phyloP scores from a whole-genome alignment of 31 red algal genomes.

The Bonnemaisonia californica region DNA sequence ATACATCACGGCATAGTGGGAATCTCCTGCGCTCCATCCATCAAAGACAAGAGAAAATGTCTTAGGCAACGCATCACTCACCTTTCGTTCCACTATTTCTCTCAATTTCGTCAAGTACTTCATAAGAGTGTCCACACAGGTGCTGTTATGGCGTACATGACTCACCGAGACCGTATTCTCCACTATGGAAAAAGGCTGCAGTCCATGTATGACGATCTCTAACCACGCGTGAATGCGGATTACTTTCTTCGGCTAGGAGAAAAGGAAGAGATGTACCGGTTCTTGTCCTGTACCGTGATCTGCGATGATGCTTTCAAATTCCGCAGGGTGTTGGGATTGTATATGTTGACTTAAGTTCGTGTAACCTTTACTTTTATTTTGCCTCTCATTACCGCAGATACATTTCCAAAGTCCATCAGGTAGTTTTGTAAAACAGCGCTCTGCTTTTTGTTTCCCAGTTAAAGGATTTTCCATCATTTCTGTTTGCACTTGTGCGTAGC shows the following conservation, averaged over 20 bases:
- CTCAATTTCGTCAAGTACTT: conserved; percentile 5
- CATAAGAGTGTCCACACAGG: neutral
- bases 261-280: too few relatives aligned
- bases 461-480: too few relatives aligned
- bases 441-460: too few relatives aligned
- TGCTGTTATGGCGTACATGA: neutral
- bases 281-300: neutral
- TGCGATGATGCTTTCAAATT: neutral
- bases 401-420: too few relatives aligned
- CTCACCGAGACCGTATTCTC: neutral
- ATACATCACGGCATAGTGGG: neutral
- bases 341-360: neutral
- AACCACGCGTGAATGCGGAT: neutral
- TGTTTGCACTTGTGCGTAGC: too few relatives aligned
- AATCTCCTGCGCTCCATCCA: neutral
- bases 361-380: too few relatives aligned
- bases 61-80: neutral
- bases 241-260: conserved; percentile 11
- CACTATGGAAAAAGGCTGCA: neutral
- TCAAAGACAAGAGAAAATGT: neutral
- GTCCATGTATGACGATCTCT: neutral
- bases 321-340: neutral
- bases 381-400: too few relatives aligned
- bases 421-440: too few relatives aligned
- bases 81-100: neutral